phyloP scores from a whole-genome alignment of 805 yeast genomes.

The Wickerhamiella dianesei region DNA sequence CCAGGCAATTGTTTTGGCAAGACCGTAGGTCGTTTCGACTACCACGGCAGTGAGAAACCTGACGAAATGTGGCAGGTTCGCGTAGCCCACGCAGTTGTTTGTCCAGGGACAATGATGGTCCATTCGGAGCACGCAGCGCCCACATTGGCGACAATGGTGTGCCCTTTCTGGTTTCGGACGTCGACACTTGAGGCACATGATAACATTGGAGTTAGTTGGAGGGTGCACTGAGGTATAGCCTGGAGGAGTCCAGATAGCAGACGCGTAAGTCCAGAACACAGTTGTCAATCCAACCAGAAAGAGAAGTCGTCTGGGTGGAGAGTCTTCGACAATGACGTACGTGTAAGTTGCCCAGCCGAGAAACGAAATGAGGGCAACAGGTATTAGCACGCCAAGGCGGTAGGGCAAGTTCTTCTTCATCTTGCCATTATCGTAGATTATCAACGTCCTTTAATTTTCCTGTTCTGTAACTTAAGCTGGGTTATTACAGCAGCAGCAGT shows the following conservation, averaged over 20 bases:
- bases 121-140: conserved; percentile 35
- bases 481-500: too few relatives aligned
- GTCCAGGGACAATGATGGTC: conserved; percentile 84
- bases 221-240: conserved; percentile 32
- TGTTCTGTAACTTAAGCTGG: too few relatives aligned
- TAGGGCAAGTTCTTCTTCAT: conserved; percentile 14
- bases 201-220: not conserved
- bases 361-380: conserved; percentile 7
- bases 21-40: conserved; percentile 19
- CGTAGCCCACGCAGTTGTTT: conserved; percentile 71
- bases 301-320: not conserved
- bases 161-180: conserved; percentile 30
- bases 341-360: conserved; percentile 12
- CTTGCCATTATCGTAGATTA: not conserved
- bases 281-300: conserved; percentile 24
- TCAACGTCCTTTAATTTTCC: not conserved
- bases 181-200: conserved; percentile 16
- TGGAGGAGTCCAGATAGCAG: conserved; percentile 55
- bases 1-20: conserved; percentile 21
- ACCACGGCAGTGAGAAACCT: conserved; percentile 52
- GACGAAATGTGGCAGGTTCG: conserved; percentile 63
- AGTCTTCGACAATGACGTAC: conserved; percentile 9
- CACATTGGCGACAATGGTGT: conserved; percentile 31
- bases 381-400: conserved; percentile 15
- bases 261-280: conserved; percentile 60